These are phyloP conservation scores for Adansonia rubrostipa DNA, from an alignment of 441 rosid genomes.

Conservation along the genomic window DNA sequence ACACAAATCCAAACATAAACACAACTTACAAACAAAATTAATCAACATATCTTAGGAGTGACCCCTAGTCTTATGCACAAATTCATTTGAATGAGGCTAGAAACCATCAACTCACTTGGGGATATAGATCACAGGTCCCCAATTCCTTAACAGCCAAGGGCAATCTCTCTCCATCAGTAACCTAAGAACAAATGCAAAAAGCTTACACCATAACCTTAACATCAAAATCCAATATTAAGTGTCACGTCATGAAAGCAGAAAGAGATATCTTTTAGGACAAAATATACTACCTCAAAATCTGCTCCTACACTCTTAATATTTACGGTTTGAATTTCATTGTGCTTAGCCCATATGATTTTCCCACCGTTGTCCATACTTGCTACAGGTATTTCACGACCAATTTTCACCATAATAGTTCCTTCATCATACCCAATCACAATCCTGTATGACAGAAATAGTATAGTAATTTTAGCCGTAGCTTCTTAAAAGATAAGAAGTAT, in stretches of 20 bases:
- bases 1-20: constrained; percentile 1
- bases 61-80: background rate
- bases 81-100: constrained; percentile 20
- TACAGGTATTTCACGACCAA: constrained; percentile 96
- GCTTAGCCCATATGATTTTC: constrained; percentile 98
- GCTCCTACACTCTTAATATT: constrained; percentile 95
- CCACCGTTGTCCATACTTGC: constrained; percentile 99
- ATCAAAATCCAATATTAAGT: constrained; percentile 8
- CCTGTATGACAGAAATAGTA: constrained; percentile 44
- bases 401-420: constrained; percentile 97
- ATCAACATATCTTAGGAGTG: constrained; percentile 7
- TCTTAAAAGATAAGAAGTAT: background rate
- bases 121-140: constrained; percentile 99
- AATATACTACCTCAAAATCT: constrained; percentile 80
- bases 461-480: constrained; percentile 14
- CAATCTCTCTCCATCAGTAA: constrained; percentile 94
- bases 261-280: background rate
- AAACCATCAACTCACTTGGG: constrained; percentile 73
- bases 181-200: constrained; percentile 50
- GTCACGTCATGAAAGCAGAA: constrained; percentile 18
- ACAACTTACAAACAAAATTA: background rate
- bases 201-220: constrained; percentile 23
- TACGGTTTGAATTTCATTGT: constrained; percentile 97
- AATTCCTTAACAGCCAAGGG: constrained; percentile 97
- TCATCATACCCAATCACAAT: constrained; percentile 97